Percentiles rank a stretch among this genome's conserved stretches.
Evolutionary conservation across 2,329 filamentous ascomycete genomes (phyloP).

Genomic region (Pleoardoris graminearum): DNA sequence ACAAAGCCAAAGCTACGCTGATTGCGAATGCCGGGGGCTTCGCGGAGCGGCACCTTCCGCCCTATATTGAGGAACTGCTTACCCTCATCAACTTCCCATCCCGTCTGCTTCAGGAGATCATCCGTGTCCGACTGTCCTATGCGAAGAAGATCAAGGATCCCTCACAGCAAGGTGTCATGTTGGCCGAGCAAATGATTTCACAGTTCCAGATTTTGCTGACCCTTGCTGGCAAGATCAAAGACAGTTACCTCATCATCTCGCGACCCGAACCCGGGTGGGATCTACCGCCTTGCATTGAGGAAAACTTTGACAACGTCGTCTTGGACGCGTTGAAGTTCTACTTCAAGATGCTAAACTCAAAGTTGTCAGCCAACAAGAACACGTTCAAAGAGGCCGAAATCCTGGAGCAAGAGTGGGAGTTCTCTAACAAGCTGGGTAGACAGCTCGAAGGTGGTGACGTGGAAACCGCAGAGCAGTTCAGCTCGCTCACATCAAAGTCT

Average conservation of each 20-base stretch:
- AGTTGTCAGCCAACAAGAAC: slow-evolving; percentile 95
- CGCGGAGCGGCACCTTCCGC: slow-evolving; percentile 84
- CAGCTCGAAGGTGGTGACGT: slow-evolving; percentile 93
- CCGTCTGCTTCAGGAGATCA: slow-evolving; percentile 93
- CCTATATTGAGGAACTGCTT: slow-evolving; percentile 94
- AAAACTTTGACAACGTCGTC: slow-evolving; percentile 90
- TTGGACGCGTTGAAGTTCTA: slow-evolving; percentile 95
- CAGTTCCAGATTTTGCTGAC: slow-evolving; percentile 94
- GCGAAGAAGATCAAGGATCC: slow-evolving; percentile 95
- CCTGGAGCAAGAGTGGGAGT: slow-evolving; percentile 96
- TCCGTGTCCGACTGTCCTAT: slow-evolving; percentile 86
- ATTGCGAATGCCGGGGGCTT: slow-evolving; percentile 86
- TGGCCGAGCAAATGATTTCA: slow-evolving; percentile 96
- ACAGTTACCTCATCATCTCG: slow-evolving; percentile 81
- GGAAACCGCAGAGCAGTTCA: slow-evolving; percentile 97
- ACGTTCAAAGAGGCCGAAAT: slow-evolving; percentile 99
- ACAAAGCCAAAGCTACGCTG: slow-evolving; percentile 89
- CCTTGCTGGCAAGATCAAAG: slow-evolving; percentile 89
- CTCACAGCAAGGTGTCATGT: slow-evolving; percentile 85
- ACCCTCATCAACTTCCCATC: slow-evolving; percentile 97
- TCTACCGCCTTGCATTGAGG: slow-evolving; percentile 91
- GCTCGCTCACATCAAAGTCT: slow-evolving; percentile 88
- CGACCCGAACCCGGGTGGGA: slow-evolving; percentile 93
- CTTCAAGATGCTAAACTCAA: slow-evolving; percentile 98
- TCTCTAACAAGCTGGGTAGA: slow-evolving; percentile 89